Percentiles rank a stretch among this genome's conserved stretches.
Evolutionary conservation across 2,329 filamentous ascomycete species (phyloP).

Genomic region (Neofusicoccum sp.): DNA sequence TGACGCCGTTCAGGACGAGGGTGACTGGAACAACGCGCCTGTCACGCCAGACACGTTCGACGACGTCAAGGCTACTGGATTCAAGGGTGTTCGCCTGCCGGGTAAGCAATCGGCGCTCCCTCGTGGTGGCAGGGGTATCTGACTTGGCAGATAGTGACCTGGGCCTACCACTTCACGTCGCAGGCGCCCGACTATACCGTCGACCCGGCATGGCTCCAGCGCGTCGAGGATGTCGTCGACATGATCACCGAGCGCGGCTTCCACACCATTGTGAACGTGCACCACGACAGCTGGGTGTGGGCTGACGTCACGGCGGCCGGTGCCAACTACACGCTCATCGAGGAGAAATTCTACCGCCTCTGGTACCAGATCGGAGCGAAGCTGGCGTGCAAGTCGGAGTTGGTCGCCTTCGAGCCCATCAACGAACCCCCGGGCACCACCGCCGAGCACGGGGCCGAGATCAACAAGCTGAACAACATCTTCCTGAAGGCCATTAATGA

Average conservation of each 20-base stretch:
- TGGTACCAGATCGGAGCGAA: slow-evolving; percentile 62
- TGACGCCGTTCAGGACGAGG: slow-evolving; percentile 59
- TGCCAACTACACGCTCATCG: slow-evolving; percentile 55
- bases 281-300: slow-evolving; percentile 64
- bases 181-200: slow-evolving; percentile 58
- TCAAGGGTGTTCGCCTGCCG: slow-evolving; percentile 61
- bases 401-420: slow-evolving; percentile 61
- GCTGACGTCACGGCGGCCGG: slow-evolving; percentile 52
- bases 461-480: slow-evolving; percentile 60
- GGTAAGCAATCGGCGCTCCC: slow-evolving; percentile 29
- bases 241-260: slow-evolving; percentile 55
- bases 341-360: slow-evolving; percentile 58
- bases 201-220: slow-evolving; percentile 57
- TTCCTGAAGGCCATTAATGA: slow-evolving; percentile 58
- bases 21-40: slow-evolving; percentile 61
- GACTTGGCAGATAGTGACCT: slow-evolving; percentile 51
- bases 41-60: slow-evolving; percentile 55
- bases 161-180: slow-evolving; percentile 58
- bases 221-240: slow-evolving; percentile 61
- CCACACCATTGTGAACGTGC: slow-evolving; percentile 60
- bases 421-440: slow-evolving; percentile 61
- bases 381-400: slow-evolving; percentile 57
- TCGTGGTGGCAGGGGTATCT: background rate
- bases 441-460: slow-evolving; percentile 51
- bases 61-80: slow-evolving; percentile 56